These are phyloP conservation scores for Phlyctochytrium bullatum DNA, from an alignment of 192 early-diverging fungal genomes.

Conservation along the genomic window DNA sequence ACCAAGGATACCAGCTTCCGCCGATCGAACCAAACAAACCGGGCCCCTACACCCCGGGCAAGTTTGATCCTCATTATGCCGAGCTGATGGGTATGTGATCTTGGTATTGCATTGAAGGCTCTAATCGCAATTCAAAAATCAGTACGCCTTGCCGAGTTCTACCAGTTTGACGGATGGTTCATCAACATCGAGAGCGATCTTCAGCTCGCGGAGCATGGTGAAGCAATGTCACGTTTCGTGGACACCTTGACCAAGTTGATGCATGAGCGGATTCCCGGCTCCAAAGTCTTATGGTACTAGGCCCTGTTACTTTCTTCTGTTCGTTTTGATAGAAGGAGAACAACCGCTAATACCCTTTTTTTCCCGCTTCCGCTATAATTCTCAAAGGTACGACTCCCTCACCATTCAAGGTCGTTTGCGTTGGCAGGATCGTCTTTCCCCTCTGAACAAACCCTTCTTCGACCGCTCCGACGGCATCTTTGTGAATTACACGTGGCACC, in stretches of 20 bases:
- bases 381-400: conserved; percentile 67
- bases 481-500: conserved; percentile 42
- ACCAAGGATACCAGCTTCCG: no score
- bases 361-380: no score
- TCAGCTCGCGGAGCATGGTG: conserved; percentile 19
- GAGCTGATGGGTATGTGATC: conserved; percentile 59
- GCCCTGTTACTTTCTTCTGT: no score
- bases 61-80: conserved; percentile 49
- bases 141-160: conserved; percentile 58
- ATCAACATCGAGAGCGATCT: conserved; percentile 63
- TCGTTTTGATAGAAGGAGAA: no score
- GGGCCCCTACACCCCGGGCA: no score
- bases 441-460: conserved; percentile 55
- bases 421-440: conserved; percentile 60
- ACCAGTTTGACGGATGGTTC: conserved; percentile 68
- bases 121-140: no score
- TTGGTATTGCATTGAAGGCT: no score
- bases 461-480: conserved; percentile 52
- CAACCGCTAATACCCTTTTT: no score
- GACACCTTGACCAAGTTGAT: conserved; percentile 44
- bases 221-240: conserved; percentile 38
- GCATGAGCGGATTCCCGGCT: conserved; percentile 41
- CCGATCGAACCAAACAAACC: no score
- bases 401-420: conserved; percentile 44
- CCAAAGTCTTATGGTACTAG: conserved; percentile 23